Percentiles rank a stretch among this genome's conserved stretches.
phyloP scores from a whole-genome alignment of 2,329 filamentous ascomycete genomes.

The Helotiales sp. region DNA sequence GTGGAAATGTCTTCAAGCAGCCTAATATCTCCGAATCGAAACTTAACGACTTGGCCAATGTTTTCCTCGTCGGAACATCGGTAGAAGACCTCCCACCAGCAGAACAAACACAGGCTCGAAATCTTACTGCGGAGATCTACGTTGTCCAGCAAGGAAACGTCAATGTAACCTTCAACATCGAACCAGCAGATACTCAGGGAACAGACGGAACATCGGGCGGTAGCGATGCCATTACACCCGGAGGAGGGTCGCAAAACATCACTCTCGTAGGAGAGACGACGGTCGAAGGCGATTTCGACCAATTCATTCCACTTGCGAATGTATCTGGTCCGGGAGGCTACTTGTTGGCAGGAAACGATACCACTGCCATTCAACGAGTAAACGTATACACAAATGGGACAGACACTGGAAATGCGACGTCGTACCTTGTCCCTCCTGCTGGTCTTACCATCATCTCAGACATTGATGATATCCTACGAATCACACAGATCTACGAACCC shows the following conservation, averaged over 20 bases:
- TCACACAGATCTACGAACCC: slow-evolving; percentile 79
- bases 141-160: slow-evolving; percentile 70
- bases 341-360: slow-evolving; percentile 63
- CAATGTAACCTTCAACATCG: slow-evolving; percentile 63
- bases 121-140: slow-evolving; percentile 71
- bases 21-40: slow-evolving; percentile 65
- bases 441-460: slow-evolving; percentile 75
- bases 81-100: slow-evolving; percentile 58
- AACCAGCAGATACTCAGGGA: slow-evolving; percentile 57
- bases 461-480: slow-evolving; percentile 77
- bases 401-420: slow-evolving; percentile 69
- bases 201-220: slow-evolving; percentile 46
- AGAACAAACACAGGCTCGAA: slow-evolving; percentile 68
- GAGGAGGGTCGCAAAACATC: slow-evolving; percentile 62
- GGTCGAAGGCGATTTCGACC: slow-evolving; percentile 69
- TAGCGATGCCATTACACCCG: slow-evolving; percentile 49
- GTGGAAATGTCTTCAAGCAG: slow-evolving; percentile 80
- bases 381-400: slow-evolving; percentile 68
- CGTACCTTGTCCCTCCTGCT: slow-evolving; percentile 69
- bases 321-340: slow-evolving; percentile 51
- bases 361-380: slow-evolving; percentile 63
- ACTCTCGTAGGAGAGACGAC: slow-evolving; percentile 67
- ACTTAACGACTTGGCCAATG: slow-evolving; percentile 67
- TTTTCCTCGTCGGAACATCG: slow-evolving; percentile 66
- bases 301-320: slow-evolving; percentile 64